Base-by-base conservation (phyloP, 495 filamentous ascomycete species). In the Glutinoglossum americanum region DNA sequence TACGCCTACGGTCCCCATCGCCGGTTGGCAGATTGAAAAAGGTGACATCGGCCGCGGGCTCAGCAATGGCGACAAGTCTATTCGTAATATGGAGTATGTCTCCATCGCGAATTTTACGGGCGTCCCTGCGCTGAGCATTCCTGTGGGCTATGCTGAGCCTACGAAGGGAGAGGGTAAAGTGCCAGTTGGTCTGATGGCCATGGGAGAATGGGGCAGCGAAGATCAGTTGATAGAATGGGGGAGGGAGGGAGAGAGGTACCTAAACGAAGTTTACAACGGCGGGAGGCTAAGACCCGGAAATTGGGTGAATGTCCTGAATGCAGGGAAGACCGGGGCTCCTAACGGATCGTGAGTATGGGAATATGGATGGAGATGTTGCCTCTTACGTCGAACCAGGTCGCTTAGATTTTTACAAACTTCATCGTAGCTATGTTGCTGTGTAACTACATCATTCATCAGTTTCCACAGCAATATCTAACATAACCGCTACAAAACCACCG, bases 191-290 rank as follows among this genome's bases (percentile, higher is more conserved):
- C 58, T 95, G 57, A 90, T 89, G 85, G 90, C 80, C 1, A 85
- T 90, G 80, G 80, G 76, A 0, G 85, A 94, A 68, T 95, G 90
- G 90, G 88, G 88, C 0, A 71, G 67, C 13, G 90, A 96, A 67
- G 88, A 93, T 62, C 76, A 75, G 41, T 67, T 95, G 65, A 69
- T 96, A 51, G 77, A 70, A 55, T 89, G 83, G 71, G 88, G 85
- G 54, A 76, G 75, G 57, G 81, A 85, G 63, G 75, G 73, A 0
- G 87, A 94, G 71, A 63, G 62, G 56, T 77, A 68, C 47, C 48
- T 77, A 45, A 63, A 69, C 60, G 69, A 66, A 51, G 80, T 63
- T 55, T 58, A 56, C 2, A 59, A 69, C 27, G 69, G 68, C 17
- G 67, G 72, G 55, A 63, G 70, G 60, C 56, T 55, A 35, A 69